Conservation (phyloP, 2,329 filamentous ascomycete genomes). For the Tothia fuscella region DNA sequence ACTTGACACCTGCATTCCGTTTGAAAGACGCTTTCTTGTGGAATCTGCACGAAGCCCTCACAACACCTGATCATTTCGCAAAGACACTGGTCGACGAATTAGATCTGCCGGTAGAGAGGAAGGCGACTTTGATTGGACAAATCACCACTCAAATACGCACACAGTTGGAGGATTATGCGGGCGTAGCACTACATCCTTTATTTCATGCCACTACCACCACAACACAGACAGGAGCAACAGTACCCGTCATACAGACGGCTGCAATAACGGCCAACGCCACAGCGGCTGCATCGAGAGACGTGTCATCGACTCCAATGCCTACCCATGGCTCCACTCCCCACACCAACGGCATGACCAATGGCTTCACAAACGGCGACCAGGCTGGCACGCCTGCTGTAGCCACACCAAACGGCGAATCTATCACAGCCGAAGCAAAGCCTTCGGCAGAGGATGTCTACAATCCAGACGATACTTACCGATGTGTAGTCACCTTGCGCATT, state of each 20-base stretch:
- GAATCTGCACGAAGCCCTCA: conserved; percentile 91
- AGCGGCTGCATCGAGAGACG: background rate
- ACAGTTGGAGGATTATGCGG: conserved; percentile 91
- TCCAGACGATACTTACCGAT: conserved; percentile 88
- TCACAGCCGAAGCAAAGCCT: conserved; percentile 42
- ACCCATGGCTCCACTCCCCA: conserved; percentile 19
- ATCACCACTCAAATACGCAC: conserved; percentile 92
- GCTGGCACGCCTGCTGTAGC: background rate
- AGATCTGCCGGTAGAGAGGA: conserved; percentile 65
- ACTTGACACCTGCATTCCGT: conserved; percentile 71
- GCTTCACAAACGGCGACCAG: conserved; percentile 8
- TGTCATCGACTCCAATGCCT: conserved; percentile 1
- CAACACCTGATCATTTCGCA: conserved; percentile 95
- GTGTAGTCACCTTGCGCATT: conserved; percentile 80
- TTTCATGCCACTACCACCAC: conserved; percentile 51
- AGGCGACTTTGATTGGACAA: conserved; percentile 54
- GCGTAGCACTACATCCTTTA: conserved; percentile 82
- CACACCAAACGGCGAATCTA: background rate
- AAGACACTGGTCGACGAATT: conserved; percentile 80
- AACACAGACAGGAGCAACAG: conserved; percentile 22
- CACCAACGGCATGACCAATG: conserved; percentile 20
- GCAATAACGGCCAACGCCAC: background rate
- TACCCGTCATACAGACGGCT: background rate
- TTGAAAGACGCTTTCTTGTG: conserved; percentile 93
- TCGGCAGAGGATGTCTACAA: conserved; percentile 62